Base-by-base conservation (phyloP, 2,329 filamentous ascomycete species). In the Epichloe baconii region DNA sequence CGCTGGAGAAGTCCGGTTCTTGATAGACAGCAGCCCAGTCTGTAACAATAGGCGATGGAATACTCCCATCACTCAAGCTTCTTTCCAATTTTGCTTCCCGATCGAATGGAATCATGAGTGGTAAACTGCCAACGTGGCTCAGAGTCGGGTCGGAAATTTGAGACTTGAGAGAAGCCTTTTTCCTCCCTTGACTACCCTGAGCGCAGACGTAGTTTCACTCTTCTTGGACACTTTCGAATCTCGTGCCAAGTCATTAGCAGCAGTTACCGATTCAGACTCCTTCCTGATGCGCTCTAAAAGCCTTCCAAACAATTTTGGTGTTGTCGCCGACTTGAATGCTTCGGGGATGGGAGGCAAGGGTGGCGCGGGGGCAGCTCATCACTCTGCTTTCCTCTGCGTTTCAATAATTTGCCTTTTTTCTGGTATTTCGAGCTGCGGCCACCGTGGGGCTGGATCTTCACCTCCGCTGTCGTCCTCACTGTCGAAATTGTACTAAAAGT, bases 401-500 rank as follows among this genome's bases (percentile, higher is more conserved):
- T 52, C 40, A 50, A 44, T 11, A 40, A n/a, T 47, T 21, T 44
- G n/a, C 23, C 23, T 17, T 37, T 49, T 44, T 52, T 17, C 15
- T 36, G 23, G 11, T 11, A 6, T n/a, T n/a, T 15, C 40, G 46
- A 10, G 17, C 35, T 31, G 36, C 21, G 23, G 21, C 17, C 8
- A 11, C 17, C 8, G 7, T 21, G 7, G 12, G 14, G 4, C n/a
- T 14, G 21, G 43, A 10, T 50, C 52, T 3, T 61, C 57, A 19
- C 57, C 55, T 19, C 58, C 59, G 4, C 37, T 41, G 12, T 65
- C 63, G 43, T 63, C 59, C 12, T 66, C 66, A 42, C 62, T 67
- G 58, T 68, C 65, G 55, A 66, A 58, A 56, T 63, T 57, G 52
- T 69, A 68, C 66, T 68, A 69, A 48, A 64, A 64, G 23, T 64